phyloP scores from a whole-genome alignment of 2,329 filamentous ascomycete species.

The Phialemoniopsis sp. region DNA sequence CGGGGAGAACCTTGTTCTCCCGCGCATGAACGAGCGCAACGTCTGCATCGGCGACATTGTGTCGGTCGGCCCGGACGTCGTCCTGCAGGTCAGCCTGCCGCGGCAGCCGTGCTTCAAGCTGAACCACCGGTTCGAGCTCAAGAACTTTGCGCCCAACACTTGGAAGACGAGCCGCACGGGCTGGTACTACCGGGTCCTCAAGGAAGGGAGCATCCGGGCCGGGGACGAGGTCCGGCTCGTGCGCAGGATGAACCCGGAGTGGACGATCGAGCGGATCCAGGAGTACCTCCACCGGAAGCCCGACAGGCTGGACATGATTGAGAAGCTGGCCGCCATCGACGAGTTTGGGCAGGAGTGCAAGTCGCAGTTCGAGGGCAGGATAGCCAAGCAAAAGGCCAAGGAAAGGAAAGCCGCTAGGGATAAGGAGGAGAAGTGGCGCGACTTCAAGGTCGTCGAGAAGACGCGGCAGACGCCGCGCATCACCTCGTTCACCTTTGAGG shows the following conservation, averaged over 20 bases:
- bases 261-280: constrained; percentile 61
- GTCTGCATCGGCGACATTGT: constrained; percentile 62
- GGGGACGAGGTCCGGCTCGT: constrained; percentile 55
- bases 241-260: constrained; percentile 49
- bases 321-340: constrained; percentile 45
- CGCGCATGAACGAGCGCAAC: constrained; percentile 57
- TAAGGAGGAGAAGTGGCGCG: constrained; percentile 32
- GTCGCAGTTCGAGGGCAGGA: constrained; percentile 42
- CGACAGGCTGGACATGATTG: constrained; percentile 45
- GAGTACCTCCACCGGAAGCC: constrained; percentile 56
- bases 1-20: constrained; percentile 60
- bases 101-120: constrained; percentile 65
- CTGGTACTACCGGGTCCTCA: constrained; percentile 62
- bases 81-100: constrained; percentile 57
- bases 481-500: constrained; percentile 47
- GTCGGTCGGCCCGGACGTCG: constrained; percentile 41
- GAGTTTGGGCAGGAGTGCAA: constrained; percentile 44
- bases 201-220: constrained; percentile 45
- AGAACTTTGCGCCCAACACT: constrained; percentile 55
- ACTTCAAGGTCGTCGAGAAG: constrained; percentile 45
- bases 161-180: constrained; percentile 56
- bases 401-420: constrained; percentile 13
- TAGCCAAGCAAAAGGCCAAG: constrained; percentile 36
- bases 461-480: constrained; percentile 45
- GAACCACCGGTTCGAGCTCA: constrained; percentile 62